Evolutionary conservation across 257 asterid genomes (phyloP), one percentile per base, ranked within the genome.

Genomic region (Echites panduratus): DNA sequence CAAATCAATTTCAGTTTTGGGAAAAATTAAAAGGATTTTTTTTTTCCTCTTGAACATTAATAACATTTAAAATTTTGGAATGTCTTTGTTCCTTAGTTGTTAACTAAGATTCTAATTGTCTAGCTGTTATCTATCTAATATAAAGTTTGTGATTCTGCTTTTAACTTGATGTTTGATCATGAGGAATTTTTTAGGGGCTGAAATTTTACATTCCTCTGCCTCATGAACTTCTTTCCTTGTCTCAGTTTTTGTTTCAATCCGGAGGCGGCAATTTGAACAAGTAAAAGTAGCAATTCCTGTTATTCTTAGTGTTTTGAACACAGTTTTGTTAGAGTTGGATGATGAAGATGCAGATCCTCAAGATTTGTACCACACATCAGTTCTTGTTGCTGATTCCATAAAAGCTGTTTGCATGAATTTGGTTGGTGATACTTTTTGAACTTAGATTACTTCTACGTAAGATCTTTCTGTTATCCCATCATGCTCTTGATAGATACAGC

Each of bases 231-330:
- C 53, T 70, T 79, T 82, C 73, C 68, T 76, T 85, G 70, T 79
- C 76, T 65, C 91, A 93, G 97, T 85, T 73, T 73, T 94, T 45
- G 66, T 75, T 67, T 80, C 85, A 78, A 83, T 94, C 66, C 90
- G 76, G 83, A 84, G 93, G 81, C 81, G 88, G 81, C 93, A 83
- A 70, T 88, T 84, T 63, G 84, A 84, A 89, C 96, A 89, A 75
- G 88, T 91, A 72, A 88, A 91, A 79, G 71, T 85, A 75, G 89
- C 85, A 66, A 86, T 91, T 79, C 97, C 97, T 0, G 84, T 89
- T 68, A 76, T 91, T 83, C 88, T 94, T 57, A 86, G 83, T 71
- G 89, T 80, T 69, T 77, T 94, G 70, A 86, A 81, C 73, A 76
- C 75, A 14, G 54, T 82, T 61, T 76, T 80, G 70, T 74, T 77